Base-by-base conservation (phyloP, 139 green algal genomes). In the Eudorina sp. region DNA sequence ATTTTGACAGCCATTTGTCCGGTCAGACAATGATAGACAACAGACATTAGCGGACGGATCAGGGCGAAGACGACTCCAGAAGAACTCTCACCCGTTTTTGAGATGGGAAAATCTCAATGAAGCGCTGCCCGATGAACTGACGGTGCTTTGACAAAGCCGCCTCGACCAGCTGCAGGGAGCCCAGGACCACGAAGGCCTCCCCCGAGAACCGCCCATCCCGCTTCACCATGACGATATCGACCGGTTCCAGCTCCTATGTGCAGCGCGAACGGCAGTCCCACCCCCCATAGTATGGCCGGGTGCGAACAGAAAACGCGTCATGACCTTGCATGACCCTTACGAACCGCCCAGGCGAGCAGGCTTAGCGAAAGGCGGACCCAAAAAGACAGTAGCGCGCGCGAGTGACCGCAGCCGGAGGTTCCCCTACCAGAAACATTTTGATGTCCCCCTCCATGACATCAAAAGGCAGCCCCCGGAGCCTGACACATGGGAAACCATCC, bases 51-150 rank as follows among this genome's bases (percentile, higher is more conserved):
- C 48, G n/a, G n/a, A n/a, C n/a, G n/a, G n/a, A n/a, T n/a, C n/a
- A n/a, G n/a, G n/a, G n/a, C n/a, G n/a, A n/a, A n/a, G n/a, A n/a
- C n/a, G n/a, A n/a, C n/a, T n/a, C n/a, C n/a, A n/a, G n/a, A n/a
- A n/a, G n/a, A n/a, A n/a, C n/a, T n/a, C 92, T 81, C 58, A 97
- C 95, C 88, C 93, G 79, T 83, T 97, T 97, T 84, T 96, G 95
- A 0, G 95, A 90, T 29, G 90, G 83, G 85, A 95, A 97, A 51
- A 98, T 94, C 89, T 98, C 96, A 31, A 98, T 94, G 88, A 97
- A 98, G 51, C 96, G 89, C 34, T 90, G 90, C 38, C 96, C 96
- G 91, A 98, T 93, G 91, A 97, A 97, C 46, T 89, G 90, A 46
- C 94, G 94, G 89, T 98, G 95, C 86, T 96, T 96, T 29, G 82